A percentile compares a stretch with the other conserved stretches of the same genome.
Evolutionary conservation across 2,329 filamentous ascomycete species (phyloP).

Genomic region (Tolypocladium amazonense): DNA sequence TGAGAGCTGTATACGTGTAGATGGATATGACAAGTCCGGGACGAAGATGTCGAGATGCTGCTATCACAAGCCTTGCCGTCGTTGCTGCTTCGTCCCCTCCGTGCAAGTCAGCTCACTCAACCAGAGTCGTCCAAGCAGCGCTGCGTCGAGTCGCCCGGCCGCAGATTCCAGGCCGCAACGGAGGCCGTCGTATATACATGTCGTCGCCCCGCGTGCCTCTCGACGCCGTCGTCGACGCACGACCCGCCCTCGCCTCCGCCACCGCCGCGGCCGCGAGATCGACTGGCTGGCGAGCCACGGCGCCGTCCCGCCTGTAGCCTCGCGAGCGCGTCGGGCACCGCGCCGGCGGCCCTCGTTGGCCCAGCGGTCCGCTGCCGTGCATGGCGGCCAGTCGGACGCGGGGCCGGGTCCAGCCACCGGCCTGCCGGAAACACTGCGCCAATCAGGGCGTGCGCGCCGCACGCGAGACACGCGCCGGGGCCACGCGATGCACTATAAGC

Average conservation of each 20-base stretch:
- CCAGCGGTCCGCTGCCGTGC: constrained; percentile 1
- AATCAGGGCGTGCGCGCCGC: background rate
- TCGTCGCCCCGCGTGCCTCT: background rate
- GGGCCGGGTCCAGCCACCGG: background rate
- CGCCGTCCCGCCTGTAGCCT: too few relatives aligned
- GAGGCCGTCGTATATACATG: background rate
- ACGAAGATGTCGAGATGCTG: too few relatives aligned
- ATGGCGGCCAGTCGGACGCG: constrained; percentile 2
- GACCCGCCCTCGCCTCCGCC: background rate
- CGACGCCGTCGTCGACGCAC: background rate
- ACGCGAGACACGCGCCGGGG: background rate
- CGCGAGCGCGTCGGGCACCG: constrained; percentile 9
- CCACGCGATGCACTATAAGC: background rate
- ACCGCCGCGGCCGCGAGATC: background rate
- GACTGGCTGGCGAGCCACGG: background rate
- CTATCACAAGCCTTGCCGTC: too few relatives aligned
- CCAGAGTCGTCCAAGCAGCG: background rate
- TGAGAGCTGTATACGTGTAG: background rate
- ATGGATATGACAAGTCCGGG: background rate
- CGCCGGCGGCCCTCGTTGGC: constrained; percentile 5
- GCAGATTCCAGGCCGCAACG: background rate
- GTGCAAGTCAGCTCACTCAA: constrained; percentile 1
- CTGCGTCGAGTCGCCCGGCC: background rate
- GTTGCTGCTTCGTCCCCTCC: too few relatives aligned
- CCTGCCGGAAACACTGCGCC: background rate